Evolutionary conservation across 2,329 filamentous ascomycete genomes (phyloP).

Genomic region (Chaetomiaceae sp.): DNA sequence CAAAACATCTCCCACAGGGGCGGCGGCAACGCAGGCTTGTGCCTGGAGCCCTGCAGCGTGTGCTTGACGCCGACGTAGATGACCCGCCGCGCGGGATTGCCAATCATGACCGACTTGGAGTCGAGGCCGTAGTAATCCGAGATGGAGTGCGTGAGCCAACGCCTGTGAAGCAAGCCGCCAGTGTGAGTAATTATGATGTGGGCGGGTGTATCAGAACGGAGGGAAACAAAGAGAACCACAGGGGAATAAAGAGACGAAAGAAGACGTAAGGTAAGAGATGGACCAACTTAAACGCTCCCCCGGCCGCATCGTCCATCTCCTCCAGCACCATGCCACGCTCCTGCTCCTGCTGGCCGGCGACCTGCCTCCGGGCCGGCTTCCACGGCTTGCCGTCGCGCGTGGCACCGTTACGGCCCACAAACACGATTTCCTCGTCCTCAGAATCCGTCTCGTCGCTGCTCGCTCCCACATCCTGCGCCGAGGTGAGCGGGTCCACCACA

Average conservation of each 20-base stretch:
- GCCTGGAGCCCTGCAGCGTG: constrained; percentile 22
- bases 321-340: constrained; percentile 69
- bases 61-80: constrained; percentile 75
- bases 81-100: constrained; percentile 64
- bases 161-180: constrained; percentile 41
- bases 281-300: constrained; percentile 74
- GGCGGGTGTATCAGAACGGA: not conserved
- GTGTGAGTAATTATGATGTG: constrained; percentile 16
- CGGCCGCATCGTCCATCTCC: constrained; percentile 65
- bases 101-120: constrained; percentile 72
- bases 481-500: constrained; percentile 11
- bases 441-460: constrained; percentile 38
- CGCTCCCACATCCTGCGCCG: too few species aligned
- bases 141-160: constrained; percentile 90
- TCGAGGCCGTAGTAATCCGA: constrained; percentile 85
- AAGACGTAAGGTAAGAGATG: not conserved
- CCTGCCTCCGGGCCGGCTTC: constrained; percentile 46
- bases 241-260: constrained; percentile 18
- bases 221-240: not conserved
- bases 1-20: constrained; percentile 57
- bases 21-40: constrained; percentile 43
- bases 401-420: constrained; percentile 58
- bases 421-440: constrained; percentile 62
- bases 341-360: constrained; percentile 53
- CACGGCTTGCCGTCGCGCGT: constrained; percentile 39